phyloP scores from a whole-genome alignment of 2,329 filamentous ascomycete species.

The Metarhizium rileyi region DNA sequence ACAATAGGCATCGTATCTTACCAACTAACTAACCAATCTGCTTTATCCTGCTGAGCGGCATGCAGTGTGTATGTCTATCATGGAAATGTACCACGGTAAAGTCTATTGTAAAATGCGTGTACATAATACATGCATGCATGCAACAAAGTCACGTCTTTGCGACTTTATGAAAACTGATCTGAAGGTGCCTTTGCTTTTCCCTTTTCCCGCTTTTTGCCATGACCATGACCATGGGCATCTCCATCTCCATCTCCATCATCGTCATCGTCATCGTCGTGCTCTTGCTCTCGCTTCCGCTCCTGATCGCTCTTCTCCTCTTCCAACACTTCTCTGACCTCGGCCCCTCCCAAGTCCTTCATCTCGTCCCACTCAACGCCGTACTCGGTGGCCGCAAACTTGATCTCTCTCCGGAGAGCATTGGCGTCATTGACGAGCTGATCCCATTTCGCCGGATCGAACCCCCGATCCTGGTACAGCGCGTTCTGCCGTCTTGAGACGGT shows the following conservation, averaged over 20 bases:
- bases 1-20: too few relatives aligned
- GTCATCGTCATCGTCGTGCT: conserved; percentile 30
- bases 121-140: too few relatives aligned
- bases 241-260: conserved; percentile 25
- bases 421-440: conserved; percentile 70
- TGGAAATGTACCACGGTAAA: too few relatives aligned
- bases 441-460: conserved; percentile 71
- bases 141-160: too few relatives aligned
- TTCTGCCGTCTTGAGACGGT: conserved; percentile 73
- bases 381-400: conserved; percentile 70
- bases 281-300: conserved; percentile 24
- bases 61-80: too few relatives aligned
- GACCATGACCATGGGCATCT: conserved; percentile 19
- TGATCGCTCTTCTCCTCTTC: conserved; percentile 39
- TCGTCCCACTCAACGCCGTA: conserved; percentile 91
- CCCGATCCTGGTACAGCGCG: conserved; percentile 63
- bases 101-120: too few relatives aligned
- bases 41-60: too few relatives aligned
- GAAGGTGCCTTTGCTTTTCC: neutral
- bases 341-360: conserved; percentile 58
- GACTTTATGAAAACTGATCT: neutral
- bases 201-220: conserved; percentile 17
- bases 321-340: conserved; percentile 49
- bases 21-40: too few relatives aligned
- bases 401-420: conserved; percentile 66